Evolutionary conservation across 495 filamentous ascomycete genomes (phyloP).

Genomic region (Darksidea phi): DNA sequence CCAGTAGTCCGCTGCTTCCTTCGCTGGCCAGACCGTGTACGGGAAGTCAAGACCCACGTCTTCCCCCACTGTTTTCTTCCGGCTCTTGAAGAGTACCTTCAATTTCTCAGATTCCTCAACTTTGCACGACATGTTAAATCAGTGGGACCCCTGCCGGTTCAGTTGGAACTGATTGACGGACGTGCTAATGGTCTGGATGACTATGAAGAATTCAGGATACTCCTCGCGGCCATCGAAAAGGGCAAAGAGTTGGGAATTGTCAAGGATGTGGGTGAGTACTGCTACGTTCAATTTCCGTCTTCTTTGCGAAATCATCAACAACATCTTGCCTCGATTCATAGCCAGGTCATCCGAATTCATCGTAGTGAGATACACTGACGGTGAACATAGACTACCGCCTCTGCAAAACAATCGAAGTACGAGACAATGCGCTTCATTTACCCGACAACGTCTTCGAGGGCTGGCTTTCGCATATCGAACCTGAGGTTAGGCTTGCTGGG

Average conservation of each 20-base stretch:
- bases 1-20: slow-evolving; percentile 18
- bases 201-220: slow-evolving; percentile 46
- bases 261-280: slow-evolving; percentile 64
- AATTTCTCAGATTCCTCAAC: slow-evolving; percentile 30
- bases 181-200: slow-evolving; percentile 31
- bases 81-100: slow-evolving; percentile 42
- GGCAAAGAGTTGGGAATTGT: slow-evolving; percentile 78
- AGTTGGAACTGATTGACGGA: background rate
- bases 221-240: slow-evolving; percentile 68
- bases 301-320: too few relatives aligned
- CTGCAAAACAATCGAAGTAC: slow-evolving; percentile 11
- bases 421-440: slow-evolving; percentile 40
- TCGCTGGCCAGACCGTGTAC: slow-evolving; percentile 36
- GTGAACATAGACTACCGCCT: slow-evolving; percentile 36
- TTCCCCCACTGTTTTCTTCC: slow-evolving; percentile 49
- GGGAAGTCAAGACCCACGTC: slow-evolving; percentile 46
- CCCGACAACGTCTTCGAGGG: slow-evolving; percentile 47
- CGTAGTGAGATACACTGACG: too few relatives aligned
- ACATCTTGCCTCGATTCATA: too few relatives aligned
- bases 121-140: slow-evolving; percentile 17
- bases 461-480: slow-evolving; percentile 50
- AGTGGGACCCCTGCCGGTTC: background rate
- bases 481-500: slow-evolving; percentile 58
- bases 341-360: too few relatives aligned
- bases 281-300: background rate